Evolutionary conservation across 805 yeast genomes (phyloP).

Genomic region (Cyberlindnera amylophila): DNA sequence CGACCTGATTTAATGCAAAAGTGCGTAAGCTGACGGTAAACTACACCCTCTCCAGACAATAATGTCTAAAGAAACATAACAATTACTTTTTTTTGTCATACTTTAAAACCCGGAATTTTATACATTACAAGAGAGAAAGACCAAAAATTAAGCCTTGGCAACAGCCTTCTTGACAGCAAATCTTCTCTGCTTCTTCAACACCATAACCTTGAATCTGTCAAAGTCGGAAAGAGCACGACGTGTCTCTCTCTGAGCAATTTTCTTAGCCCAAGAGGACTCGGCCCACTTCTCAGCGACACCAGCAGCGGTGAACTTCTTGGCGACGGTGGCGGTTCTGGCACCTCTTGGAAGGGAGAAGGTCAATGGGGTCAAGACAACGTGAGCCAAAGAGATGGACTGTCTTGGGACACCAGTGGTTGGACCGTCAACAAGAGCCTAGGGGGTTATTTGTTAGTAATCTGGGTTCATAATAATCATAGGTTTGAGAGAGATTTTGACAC

Average conservation of each 20-base stretch:
- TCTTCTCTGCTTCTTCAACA: slow-evolving; percentile 96
- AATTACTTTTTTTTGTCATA: slow-evolving; percentile 1
- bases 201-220: slow-evolving; percentile 99
- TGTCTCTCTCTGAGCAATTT: slow-evolving; percentile 91
- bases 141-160: slow-evolving; percentile 73
- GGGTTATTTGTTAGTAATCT: slow-evolving; percentile 26
- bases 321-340: slow-evolving; percentile 77
- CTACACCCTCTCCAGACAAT: neutral
- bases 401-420: slow-evolving; percentile 86
- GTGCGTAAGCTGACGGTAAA: too few species aligned
- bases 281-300: slow-evolving; percentile 89
- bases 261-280: slow-evolving; percentile 95
- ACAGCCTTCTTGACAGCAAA: slow-evolving; percentile 92
- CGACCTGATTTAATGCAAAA: neutral
- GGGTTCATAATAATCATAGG: neutral
- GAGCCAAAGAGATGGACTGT: slow-evolving; percentile 85
- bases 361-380: slow-evolving; percentile 89
- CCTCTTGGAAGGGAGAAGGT: slow-evolving; percentile 93
- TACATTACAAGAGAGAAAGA: slow-evolving; percentile 15
- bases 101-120: slow-evolving; percentile 10
- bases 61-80: too few species aligned
- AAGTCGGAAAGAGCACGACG: slow-evolving; percentile 93
- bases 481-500: neutral
- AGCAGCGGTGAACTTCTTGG: slow-evolving; percentile 92
- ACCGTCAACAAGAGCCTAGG: slow-evolving; percentile 89